Evolutionary conservation across 2,329 filamentous ascomycete genomes (phyloP).

Genomic region (Colletotrichum caudatum): DNA sequence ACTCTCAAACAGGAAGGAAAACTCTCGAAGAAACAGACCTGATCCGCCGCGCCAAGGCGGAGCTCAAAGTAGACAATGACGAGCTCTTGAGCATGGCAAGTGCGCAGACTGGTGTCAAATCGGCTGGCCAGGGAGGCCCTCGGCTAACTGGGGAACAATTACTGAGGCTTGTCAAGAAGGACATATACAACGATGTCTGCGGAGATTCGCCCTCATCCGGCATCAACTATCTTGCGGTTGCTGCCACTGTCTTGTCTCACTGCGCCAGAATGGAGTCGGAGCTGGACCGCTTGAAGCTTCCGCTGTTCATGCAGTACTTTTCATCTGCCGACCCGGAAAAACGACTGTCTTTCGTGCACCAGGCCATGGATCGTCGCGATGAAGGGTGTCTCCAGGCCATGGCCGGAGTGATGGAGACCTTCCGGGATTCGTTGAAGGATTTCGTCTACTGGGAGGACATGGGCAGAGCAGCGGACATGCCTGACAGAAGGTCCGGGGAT

Average conservation of each 20-base stretch:
- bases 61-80: background rate
- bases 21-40: conserved; percentile 44
- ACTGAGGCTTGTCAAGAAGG: conserved; percentile 44
- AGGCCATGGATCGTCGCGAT: background rate
- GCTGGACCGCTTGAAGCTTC: conserved; percentile 46
- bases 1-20: conserved; percentile 48
- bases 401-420: background rate
- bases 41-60: conserved; percentile 3
- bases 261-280: conserved; percentile 48
- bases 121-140: background rate
- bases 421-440: background rate
- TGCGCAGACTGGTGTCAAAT: conserved; percentile 44
- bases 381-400: conserved; percentile 2
- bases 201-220: conserved; percentile 47
- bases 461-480: conserved; percentile 11
- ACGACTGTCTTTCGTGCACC: background rate
- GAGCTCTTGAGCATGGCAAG: conserved; percentile 23
- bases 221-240: conserved; percentile 52
- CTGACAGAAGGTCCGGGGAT: background rate
- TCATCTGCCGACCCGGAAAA: background rate
- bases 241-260: conserved; percentile 42
- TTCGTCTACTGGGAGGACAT: conserved; percentile 13
- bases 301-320: conserved; percentile 25
- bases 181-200: conserved; percentile 47
- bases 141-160: conserved; percentile 40